Conservation (phyloP, 1,284 basidiomycete species). For the Coniferiporia sulphurascens region DNA sequence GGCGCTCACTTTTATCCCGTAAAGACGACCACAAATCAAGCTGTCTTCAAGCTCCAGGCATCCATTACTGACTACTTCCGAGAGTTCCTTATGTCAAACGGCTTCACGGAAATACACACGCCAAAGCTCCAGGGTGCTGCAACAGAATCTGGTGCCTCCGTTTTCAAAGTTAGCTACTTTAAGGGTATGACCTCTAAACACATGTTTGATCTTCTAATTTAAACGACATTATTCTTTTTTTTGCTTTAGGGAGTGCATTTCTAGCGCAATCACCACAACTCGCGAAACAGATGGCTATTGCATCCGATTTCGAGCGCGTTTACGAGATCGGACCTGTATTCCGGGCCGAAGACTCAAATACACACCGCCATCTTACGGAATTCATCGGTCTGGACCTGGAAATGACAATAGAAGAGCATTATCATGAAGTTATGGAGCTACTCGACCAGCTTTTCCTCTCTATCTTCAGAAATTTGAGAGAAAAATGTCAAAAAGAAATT, state of each 20-base stretch:
- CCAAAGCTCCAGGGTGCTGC: slow-evolving; percentile 97
- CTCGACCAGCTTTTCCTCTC: slow-evolving; percentile 80
- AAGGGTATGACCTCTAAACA: slow-evolving; percentile 57
- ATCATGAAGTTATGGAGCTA: slow-evolving; percentile 91
- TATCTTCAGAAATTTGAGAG: slow-evolving; percentile 80
- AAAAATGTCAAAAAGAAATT: slow-evolving; percentile 78
- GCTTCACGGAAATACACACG: slow-evolving; percentile 94
- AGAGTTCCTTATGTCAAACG: slow-evolving; percentile 69
- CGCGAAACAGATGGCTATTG: slow-evolving; percentile 99
- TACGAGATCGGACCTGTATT: slow-evolving; percentile 98
- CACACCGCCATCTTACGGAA: slow-evolving; percentile 97
- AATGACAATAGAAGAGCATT: slow-evolving; percentile 98
- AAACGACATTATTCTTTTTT: too few relatives aligned
- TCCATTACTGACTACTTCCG: slow-evolving; percentile 89
- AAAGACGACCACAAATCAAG: slow-evolving; percentile 93
- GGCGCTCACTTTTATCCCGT: slow-evolving; percentile 5
- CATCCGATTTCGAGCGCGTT: slow-evolving; percentile 96
- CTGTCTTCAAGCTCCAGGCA: slow-evolving; percentile 90
- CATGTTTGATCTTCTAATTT: background rate
- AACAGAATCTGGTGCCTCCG: slow-evolving; percentile 93
- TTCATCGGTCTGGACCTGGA: slow-evolving; percentile 99
- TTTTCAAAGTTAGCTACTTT: slow-evolving; percentile 98
- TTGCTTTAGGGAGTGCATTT: slow-evolving; percentile 71
- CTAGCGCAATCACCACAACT: slow-evolving; percentile 97
- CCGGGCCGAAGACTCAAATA: slow-evolving; percentile 97